Conservation (phyloP, 2,329 filamentous ascomycete genomes). For the Fusarium solani-melongenae region DNA sequence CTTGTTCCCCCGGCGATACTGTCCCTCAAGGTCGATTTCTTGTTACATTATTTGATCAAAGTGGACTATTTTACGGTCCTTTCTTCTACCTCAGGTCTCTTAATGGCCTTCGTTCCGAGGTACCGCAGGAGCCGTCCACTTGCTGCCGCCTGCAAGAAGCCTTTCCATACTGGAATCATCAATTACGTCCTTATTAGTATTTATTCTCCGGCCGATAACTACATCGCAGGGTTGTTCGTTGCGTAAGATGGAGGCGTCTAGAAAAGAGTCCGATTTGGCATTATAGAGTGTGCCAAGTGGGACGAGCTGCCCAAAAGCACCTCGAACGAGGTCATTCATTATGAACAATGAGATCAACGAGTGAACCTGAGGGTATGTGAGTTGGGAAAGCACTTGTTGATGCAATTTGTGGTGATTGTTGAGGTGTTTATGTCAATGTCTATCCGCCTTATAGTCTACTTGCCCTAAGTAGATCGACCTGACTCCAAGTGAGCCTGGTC, state of each 20-base stretch:
- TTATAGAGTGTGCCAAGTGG: conserved; percentile 31
- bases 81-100: background rate
- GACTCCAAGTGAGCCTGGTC: background rate
- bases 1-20: background rate
- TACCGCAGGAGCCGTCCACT: too few relatives aligned
- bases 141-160: background rate
- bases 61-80: background rate
- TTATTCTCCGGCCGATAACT: background rate
- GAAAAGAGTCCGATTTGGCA: conserved; percentile 17
- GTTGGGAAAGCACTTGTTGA: background rate
- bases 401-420: background rate
- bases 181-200: too few relatives aligned
- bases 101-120: background rate
- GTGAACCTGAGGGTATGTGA: background rate
- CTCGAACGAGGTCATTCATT: conserved; percentile 1
- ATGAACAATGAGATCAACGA: background rate
- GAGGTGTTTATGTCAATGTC: too few relatives aligned
- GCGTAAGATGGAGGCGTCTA: conserved; percentile 8
- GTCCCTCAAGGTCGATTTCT: background rate
- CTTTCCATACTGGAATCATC: background rate
- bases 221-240: background rate
- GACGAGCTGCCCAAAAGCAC: conserved; percentile 15
- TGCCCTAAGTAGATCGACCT: background rate
- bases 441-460: background rate
- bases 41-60: background rate